These are phyloP conservation scores for Tuber brumale DNA, from an alignment of 495 filamentous ascomycete species.

Conservation along the genomic window DNA sequence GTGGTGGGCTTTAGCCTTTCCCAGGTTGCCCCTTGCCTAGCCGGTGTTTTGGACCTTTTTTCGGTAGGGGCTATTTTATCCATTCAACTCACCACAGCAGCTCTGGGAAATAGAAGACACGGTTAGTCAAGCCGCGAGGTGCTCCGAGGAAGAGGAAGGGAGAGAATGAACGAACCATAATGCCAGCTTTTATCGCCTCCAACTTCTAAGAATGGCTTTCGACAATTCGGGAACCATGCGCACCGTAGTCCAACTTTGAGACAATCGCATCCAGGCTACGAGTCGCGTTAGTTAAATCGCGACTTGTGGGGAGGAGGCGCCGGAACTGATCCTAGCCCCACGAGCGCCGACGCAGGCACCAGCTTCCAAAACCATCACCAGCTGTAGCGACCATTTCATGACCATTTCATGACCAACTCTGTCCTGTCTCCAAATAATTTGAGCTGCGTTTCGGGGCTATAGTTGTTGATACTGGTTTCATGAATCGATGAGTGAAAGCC, in stretches of 20 bases:
- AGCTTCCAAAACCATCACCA: conserved; percentile 28
- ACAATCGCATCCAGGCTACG: conserved; percentile 26
- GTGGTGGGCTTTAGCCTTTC: background rate
- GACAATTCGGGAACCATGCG: conserved; percentile 25
- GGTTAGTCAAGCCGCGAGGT: background rate
- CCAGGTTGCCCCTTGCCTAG: background rate
- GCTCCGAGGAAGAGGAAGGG: background rate
- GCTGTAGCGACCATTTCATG: conserved; percentile 35
- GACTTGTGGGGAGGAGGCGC: background rate
- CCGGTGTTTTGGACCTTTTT: background rate
- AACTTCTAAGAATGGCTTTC: conserved; percentile 24
- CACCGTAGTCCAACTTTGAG: conserved; percentile 32
- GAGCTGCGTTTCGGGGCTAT: conserved; percentile 22
- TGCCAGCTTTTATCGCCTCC: conserved; percentile 27
- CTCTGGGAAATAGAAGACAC: background rate
- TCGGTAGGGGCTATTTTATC: background rate
- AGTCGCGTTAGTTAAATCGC: background rate
- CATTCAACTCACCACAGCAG: background rate
- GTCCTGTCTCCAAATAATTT: conserved; percentile 28
- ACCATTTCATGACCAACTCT: conserved; percentile 35
- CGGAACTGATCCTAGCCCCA: conserved; percentile 18
- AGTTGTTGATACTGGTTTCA: conserved; percentile 18
- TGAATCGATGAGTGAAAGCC: background rate
- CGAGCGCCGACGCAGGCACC: conserved; percentile 23
- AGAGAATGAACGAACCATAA: background rate